These are phyloP conservation scores for Boletus patriciae DNA, from an alignment of 768 basidiomycete species.

Conservation along the genomic window DNA sequence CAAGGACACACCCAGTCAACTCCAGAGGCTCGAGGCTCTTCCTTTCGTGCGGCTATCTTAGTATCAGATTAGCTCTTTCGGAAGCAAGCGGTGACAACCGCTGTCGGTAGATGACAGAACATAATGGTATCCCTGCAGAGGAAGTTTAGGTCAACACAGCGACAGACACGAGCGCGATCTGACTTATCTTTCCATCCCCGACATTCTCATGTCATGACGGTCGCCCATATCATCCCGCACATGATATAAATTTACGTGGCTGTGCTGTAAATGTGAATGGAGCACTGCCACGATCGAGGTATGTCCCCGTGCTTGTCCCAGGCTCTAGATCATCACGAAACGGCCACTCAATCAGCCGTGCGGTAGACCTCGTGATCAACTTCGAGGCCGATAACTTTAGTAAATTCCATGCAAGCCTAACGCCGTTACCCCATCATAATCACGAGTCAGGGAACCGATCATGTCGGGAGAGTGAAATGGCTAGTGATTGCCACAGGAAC, in stretches of 20 bases:
- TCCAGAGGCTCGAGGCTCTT: too few relatives aligned
- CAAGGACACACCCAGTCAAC: too few relatives aligned
- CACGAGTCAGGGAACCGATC: neutral
- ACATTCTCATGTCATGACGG: constrained; percentile 13
- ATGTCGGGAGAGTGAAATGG: neutral
- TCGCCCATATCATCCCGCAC: neutral
- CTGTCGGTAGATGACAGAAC: too few relatives aligned
- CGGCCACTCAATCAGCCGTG: too few relatives aligned
- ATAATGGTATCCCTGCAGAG: too few relatives aligned
- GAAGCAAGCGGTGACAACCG: too few relatives aligned
- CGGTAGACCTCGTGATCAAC: neutral
- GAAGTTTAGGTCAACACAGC: too few relatives aligned
- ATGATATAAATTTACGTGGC: neutral
- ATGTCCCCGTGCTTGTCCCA: neutral
- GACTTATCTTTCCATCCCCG: neutral
- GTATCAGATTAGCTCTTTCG: too few relatives aligned
- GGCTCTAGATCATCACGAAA: too few relatives aligned
- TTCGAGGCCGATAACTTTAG: neutral
- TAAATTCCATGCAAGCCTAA: neutral
- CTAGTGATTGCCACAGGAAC: neutral
- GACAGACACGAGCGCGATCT: neutral
- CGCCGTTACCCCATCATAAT: neutral
- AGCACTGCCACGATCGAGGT: neutral
- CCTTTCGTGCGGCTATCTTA: too few relatives aligned
- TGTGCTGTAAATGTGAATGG: too few relatives aligned